Percentiles rank a stretch among this genome's conserved stretches.
Conservation (phyloP, 208 protist genomes). For the Trypanosoma lewisi region DNA sequence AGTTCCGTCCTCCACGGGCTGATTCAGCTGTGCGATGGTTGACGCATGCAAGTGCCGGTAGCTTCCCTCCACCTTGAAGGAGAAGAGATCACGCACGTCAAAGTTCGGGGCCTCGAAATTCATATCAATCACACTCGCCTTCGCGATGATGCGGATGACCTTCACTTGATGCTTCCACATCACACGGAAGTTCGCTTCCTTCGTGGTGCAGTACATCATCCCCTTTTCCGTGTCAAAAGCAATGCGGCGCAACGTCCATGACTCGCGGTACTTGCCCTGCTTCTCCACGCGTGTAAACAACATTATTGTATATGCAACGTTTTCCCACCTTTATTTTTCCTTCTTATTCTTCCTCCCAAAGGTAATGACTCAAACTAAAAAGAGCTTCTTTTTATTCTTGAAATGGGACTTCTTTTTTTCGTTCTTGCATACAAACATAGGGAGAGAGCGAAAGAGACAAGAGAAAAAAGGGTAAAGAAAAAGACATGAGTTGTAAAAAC, state of each 20-base stretch:
- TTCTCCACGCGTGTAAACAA: slow-evolving; percentile 46
- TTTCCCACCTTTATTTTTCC: background rate
- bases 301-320: background rate
- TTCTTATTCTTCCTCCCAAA: no score
- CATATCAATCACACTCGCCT: slow-evolving; percentile 1
- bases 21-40: background rate
- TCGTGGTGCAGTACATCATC: slow-evolving; percentile 45
- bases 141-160: slow-evolving; percentile 10
- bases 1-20: background rate
- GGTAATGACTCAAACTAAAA: no score
- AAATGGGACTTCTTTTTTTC: no score
- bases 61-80: slow-evolving; percentile 3
- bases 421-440: no score
- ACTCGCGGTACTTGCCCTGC: slow-evolving; percentile 31
- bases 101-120: slow-evolving; percentile 2
- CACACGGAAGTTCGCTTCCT: slow-evolving; percentile 13
- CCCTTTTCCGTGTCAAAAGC: slow-evolving; percentile 41
- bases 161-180: slow-evolving; percentile 19
- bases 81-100: slow-evolving; percentile 14
- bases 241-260: slow-evolving; percentile 29
- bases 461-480: no score
- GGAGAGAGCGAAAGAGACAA: no score
- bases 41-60: background rate
- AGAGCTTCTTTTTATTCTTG: no score
- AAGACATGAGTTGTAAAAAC: no score